Conservation (phyloP, 257 asterid species). For the Mitragyna speciosa region DNA sequence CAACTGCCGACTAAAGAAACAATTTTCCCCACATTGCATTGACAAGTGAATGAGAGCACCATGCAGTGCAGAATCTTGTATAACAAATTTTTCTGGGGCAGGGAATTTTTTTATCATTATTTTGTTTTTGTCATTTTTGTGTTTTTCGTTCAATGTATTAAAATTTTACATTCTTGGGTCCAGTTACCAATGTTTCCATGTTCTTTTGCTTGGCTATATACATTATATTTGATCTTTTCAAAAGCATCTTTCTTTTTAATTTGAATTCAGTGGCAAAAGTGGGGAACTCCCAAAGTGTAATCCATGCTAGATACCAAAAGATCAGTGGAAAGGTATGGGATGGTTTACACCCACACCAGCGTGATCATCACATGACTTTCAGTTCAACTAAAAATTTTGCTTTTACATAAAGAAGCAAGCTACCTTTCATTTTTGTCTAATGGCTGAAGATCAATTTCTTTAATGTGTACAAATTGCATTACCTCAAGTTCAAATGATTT, state of each 20-base stretch:
- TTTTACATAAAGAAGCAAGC: background rate
- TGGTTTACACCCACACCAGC: background rate
- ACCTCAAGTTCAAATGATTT: conserved; percentile 99
- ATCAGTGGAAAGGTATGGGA: background rate
- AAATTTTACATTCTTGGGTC: background rate
- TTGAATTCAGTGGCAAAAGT: background rate
- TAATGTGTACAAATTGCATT: conserved; percentile 28
- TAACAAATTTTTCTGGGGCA: background rate
- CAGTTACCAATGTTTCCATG: no score
- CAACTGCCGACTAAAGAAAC: background rate
- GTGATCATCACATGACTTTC: background rate
- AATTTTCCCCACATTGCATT: background rate
- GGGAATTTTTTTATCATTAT: background rate
- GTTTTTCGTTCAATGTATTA: background rate
- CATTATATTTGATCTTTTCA: background rate
- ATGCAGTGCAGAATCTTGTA: background rate
- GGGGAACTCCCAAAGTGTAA: background rate
- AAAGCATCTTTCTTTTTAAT: background rate
- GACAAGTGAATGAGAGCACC: background rate
- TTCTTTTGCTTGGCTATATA: background rate
- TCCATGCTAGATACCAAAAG: background rate
- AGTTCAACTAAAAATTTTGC: background rate
- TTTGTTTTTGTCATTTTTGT: background rate
- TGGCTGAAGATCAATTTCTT: background rate
- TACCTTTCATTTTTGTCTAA: conserved; percentile 3